Evolutionary conservation across 169 alveolate genomes (phyloP).

Genomic region (Plasmodium knowlesi): DNA sequence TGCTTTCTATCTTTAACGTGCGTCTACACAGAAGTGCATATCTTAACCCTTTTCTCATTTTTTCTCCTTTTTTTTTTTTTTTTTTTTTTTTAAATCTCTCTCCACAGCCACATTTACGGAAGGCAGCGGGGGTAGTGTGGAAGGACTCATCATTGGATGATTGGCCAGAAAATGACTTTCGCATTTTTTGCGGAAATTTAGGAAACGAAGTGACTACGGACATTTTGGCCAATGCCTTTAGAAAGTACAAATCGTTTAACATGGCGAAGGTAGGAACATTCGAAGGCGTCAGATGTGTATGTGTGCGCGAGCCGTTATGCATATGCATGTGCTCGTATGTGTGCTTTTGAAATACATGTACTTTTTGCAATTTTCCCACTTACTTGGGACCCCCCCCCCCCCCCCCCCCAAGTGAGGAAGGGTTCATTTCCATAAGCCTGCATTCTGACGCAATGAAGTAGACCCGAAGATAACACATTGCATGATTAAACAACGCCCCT

Average conservation of each 20-base stretch:
- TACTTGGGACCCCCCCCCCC: not conserved
- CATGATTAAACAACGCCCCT: not conserved
- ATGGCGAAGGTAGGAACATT: slow-evolving; percentile 80
- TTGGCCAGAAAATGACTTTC: slow-evolving; percentile 97
- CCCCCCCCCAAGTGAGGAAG: not conserved
- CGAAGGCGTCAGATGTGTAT: not conserved
- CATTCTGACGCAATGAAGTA: not conserved
- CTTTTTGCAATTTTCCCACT: not conserved
- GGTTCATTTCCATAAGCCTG: not conserved
- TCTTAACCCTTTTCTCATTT: not conserved
- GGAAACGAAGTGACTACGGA: slow-evolving; percentile 98
- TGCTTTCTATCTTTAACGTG: not conserved
- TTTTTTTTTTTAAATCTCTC: not conserved
- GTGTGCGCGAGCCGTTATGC: too few relatives aligned
- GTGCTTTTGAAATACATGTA: not conserved
- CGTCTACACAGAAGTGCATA: not conserved
- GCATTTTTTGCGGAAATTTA: slow-evolving; percentile 97
- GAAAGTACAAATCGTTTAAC: slow-evolving; percentile 95
- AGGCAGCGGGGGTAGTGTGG: slow-evolving; percentile 98
- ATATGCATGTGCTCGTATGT: too few relatives aligned
- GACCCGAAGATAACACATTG: not conserved
- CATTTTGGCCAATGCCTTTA: slow-evolving; percentile 96
- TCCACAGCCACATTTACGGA: slow-evolving; percentile 86
- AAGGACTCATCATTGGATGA: slow-evolving; percentile 96
- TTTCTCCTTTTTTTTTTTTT: too few relatives aligned